Conservation (phyloP, 805 yeast genomes). For the Ascoidea rubescens region DNA sequence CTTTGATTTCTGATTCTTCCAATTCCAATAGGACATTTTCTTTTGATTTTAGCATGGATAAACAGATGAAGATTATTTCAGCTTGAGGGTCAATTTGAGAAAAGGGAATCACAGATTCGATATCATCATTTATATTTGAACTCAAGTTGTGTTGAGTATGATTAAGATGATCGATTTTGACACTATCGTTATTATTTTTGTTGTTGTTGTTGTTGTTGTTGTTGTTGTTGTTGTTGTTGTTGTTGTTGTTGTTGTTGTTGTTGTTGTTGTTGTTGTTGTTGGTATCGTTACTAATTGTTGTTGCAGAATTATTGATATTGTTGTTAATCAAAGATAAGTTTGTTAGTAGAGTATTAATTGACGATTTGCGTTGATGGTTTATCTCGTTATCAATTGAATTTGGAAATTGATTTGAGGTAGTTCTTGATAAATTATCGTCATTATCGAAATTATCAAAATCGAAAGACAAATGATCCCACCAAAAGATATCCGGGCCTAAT, state of each 20-base stretch:
- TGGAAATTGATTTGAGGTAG: neutral
- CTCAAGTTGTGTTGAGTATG: neutral
- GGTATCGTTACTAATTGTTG: neutral
- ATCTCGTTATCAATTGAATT: neutral
- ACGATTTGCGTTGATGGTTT: neutral
- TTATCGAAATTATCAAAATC: neutral
- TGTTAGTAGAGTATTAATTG: neutral
- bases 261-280: neutral
- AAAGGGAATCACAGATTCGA: slow-evolving; percentile 26
- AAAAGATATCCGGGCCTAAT: neutral
- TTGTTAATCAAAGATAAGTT: too few species aligned
- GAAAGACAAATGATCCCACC: neutral
- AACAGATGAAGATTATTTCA: slow-evolving; percentile 59
- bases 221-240: too few species aligned
- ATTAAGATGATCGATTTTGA: too few species aligned
- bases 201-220: neutral
- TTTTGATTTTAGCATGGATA: slow-evolving; percentile 70
- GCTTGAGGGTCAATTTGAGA: slow-evolving; percentile 61
- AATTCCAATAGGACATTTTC: slow-evolving; percentile 70
- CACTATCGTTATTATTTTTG: neutral
- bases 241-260: neutral
- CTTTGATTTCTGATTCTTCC: slow-evolving; percentile 82
- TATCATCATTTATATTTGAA: slow-evolving; percentile 4
- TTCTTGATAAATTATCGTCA: neutral
- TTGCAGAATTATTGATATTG: neutral